Evolutionary conservation across 2,329 filamentous ascomycete genomes (phyloP), one percentile per base, ranked within the genome.

Genomic region (Xylariaceae sp.): DNA sequence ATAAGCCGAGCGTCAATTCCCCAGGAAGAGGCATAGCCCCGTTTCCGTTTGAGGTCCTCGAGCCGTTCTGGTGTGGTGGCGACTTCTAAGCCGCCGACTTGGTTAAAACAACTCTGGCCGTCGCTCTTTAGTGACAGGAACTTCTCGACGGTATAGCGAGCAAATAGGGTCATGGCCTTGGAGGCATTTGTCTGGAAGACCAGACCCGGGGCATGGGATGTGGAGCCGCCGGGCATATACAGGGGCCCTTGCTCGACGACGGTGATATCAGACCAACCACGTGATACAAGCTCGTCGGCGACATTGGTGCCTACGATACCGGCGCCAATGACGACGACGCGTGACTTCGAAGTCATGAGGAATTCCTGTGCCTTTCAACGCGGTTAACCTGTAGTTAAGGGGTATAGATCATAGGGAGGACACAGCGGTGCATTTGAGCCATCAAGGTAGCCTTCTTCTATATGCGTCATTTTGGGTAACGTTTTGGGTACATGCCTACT

Each of bases 261-360:
- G 12, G 57, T 59, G 47, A 59, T 57, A 32, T 59, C 52, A 32
- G 55, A 55, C 57, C 57, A 57, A 44, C 55, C 55, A 26, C 57
- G 57, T n/a, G 55, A 57, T 19, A 58, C 55, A 15, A 60, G 50
- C 50, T 58, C 57, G n/a, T 60, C 57, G 9, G 57, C 57, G 7
- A 60, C 55, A 47, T 60, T 60, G 15, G 55, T 55, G 19, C 57
- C 57, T 36, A 60, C 55, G n/a, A 60, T 60, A 13, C 57, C 55
- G 18, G 55, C 57, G 49, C 55, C 57, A 36, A 57, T 60, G 8
- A 60, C 58, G 41, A 60, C 55, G 36, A 60, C 55, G 41, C 55
- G 47, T 34, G 44, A 47, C 41, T 57, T 57, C 8, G 47, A 47
- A 51, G 55, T 18, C 57, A 60, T 60, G 55, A 29, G 48, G 50